A percentile compares a stretch with the other conserved stretches of the same genome.
Conservation (phyloP, 2,329 filamentous ascomycete genomes). For the Fusarium chuoi region DNA sequence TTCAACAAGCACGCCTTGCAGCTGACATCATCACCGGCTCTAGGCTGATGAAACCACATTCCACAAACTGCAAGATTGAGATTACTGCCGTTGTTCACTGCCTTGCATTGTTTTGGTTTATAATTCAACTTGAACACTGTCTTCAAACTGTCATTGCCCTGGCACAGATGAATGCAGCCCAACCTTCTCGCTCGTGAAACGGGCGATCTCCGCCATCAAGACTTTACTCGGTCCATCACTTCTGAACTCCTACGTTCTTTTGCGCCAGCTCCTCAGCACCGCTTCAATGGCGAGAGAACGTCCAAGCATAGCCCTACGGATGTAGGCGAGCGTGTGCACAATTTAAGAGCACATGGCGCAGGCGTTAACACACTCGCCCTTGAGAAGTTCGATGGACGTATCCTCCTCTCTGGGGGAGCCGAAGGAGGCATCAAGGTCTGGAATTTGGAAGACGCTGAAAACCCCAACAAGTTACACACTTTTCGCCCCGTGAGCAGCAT, state of each 20-base stretch:
- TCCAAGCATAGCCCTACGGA: slow-evolving; percentile 22
- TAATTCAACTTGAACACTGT: neutral
- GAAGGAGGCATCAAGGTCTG: slow-evolving; percentile 87
- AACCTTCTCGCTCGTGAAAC: slow-evolving; percentile 80
- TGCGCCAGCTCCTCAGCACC: slow-evolving; percentile 71
- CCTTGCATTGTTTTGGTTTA: neutral
- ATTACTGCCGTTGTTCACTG: neutral
- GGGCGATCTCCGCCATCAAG: slow-evolving; percentile 71
- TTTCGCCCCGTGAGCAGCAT: slow-evolving; percentile 66
- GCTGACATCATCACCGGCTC: slow-evolving; percentile 40
- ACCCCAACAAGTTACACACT: slow-evolving; percentile 56
- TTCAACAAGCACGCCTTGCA: neutral
- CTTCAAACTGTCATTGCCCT: neutral
- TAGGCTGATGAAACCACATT: neutral
- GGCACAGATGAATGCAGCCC: slow-evolving; percentile 71
- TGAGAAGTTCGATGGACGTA: slow-evolving; percentile 81
- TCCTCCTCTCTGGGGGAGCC: slow-evolving; percentile 85
- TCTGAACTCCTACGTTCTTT: slow-evolving; percentile 75
- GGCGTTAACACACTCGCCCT: slow-evolving; percentile 84
- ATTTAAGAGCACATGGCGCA: slow-evolving; percentile 75
- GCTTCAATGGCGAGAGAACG: slow-evolving; percentile 69
- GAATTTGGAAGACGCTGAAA: slow-evolving; percentile 76
- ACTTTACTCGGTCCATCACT: slow-evolving; percentile 73
- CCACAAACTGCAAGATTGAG: neutral
- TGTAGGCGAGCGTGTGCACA: slow-evolving; percentile 46